Base-by-base conservation (phyloP, 1,284 basidiomycete species). In the Tremellales sp. region DNA sequence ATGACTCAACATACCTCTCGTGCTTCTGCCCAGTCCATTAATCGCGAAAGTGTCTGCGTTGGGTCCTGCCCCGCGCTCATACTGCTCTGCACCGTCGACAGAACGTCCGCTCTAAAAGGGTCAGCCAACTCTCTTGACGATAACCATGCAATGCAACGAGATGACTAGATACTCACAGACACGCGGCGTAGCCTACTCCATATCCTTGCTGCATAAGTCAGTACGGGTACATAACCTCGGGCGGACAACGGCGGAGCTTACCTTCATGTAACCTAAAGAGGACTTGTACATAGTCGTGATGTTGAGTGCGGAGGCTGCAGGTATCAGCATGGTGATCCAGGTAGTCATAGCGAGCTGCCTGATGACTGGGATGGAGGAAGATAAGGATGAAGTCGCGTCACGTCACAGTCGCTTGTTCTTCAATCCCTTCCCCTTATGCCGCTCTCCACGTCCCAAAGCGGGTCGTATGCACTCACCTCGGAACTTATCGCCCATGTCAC, bases 21-120 rank as follows among this genome's bases (percentile, higher is more conserved):
- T 2, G 73, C 73, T 51, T 76, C 74, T 11, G 68, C 67, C 74
- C 74, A 76, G 46, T 76, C 74, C 72, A 76, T 74, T 39, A 75
- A 54, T 10, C 74, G 52, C 2, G 65, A 68, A 35, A 76, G 60
- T 2, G 71, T 67, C 40, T 65, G 66, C 17, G 60, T 62, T 10
- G 70, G 65, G 52, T 71, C 64, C 48, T 70, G 64, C 26, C 69
- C 66, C 7, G 56, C 61, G 3, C 63, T 65, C 40, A 68, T 66
- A 27, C 65, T 64, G 2, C 62, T 64, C 49, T 75, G 71, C 2
- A 75, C 64, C 1, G 65, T 73, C 3, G 68, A 67, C 27, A 73
- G 61, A 29, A 75, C 63, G 43, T 75, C 73, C 45, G 62, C 45
- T 11, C 65, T 67, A 50, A 11, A 22, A 22, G 10, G 49, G 48